A percentile compares a stretch with the other conserved stretches of the same genome.
Evolutionary conservation across 78 protist species (phyloP).

Genomic region (Dictyostelium brefeldianum): DNA sequence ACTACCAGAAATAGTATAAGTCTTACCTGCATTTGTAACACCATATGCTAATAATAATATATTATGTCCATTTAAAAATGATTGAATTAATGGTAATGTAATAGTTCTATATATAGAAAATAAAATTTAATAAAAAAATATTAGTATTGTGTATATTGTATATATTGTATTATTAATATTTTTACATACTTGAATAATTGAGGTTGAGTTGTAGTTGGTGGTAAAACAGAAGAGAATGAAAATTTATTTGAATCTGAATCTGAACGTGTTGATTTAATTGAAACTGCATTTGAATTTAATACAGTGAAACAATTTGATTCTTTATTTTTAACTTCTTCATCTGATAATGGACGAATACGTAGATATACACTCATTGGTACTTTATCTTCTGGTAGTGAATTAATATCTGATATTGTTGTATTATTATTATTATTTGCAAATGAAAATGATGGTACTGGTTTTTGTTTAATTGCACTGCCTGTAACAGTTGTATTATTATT

Average conservation of each 20-base stretch:
- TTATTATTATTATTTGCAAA: neutral
- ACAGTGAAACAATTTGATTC: slow-evolving; percentile 56
- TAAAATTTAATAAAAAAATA: neutral
- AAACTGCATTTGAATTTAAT: slow-evolving; percentile 10
- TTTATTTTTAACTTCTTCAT: slow-evolving; percentile 34
- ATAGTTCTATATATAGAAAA: slow-evolving; percentile 19
- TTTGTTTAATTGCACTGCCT: slow-evolving; percentile 15
- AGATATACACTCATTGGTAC: slow-evolving; percentile 80
- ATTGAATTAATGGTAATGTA: slow-evolving; percentile 56
- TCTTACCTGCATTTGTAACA: slow-evolving; percentile 92
- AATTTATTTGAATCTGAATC: slow-evolving; percentile 70
- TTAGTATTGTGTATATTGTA: neutral
- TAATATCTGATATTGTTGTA: neutral
- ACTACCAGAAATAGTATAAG: slow-evolving; percentile 90
- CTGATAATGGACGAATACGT: slow-evolving; percentile 69
- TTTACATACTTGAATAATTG: slow-evolving; percentile 47
- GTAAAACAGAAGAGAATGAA: slow-evolving; percentile 42
- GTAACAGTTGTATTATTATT: neutral
- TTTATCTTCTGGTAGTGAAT: slow-evolving; percentile 13
- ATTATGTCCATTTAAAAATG: slow-evolving; percentile 86
- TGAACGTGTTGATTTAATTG: slow-evolving; percentile 40
- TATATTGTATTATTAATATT: neutral
- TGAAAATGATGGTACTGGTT: neutral
- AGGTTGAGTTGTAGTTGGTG: slow-evolving; percentile 40
- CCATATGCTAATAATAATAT: slow-evolving; percentile 90